These are phyloP conservation scores for Fistulinella prunicolor DNA, from an alignment of 768 basidiomycete species.

Conservation along the genomic window DNA sequence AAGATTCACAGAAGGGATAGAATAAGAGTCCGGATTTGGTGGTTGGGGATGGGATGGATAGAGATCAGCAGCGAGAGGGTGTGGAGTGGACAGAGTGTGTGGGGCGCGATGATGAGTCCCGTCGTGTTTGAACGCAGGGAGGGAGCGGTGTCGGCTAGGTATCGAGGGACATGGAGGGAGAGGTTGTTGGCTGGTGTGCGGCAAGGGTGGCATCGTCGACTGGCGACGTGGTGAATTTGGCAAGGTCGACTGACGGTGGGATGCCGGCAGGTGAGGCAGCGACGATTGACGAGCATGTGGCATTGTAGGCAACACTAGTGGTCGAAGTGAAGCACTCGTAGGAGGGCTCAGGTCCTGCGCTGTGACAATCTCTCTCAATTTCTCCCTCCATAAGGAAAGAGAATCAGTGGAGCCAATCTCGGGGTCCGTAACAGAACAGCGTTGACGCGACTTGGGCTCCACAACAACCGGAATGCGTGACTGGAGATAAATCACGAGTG, in stretches of 20 bases:
- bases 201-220: conserved; percentile 5
- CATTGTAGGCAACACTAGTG: conserved; percentile 10
- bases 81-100: conserved; percentile 4
- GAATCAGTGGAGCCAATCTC: conserved; percentile 17
- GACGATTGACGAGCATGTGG: conserved; percentile 5
- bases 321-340: neutral
- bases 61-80: neutral
- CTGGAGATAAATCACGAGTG: conserved; percentile 35
- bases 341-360: neutral
- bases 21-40: conserved; percentile 5
- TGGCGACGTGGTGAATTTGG: conserved; percentile 10
- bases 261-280: neutral
- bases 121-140: conserved; percentile 21
- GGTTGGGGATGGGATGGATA: conserved; percentile 4
- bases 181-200: neutral
- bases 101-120: neutral
- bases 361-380: neutral
- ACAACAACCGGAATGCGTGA: conserved; percentile 24
- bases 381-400: conserved; percentile 4
- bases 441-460: conserved; percentile 2
- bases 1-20: neutral
- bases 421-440: conserved; percentile 9
- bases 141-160: conserved; percentile 20
- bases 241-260: conserved; percentile 3
- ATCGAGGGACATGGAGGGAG: neutral